These are phyloP conservation scores for Pythium angustatum DNA, from an alignment of 352 stramenopile species.

Conservation along the genomic window DNA sequence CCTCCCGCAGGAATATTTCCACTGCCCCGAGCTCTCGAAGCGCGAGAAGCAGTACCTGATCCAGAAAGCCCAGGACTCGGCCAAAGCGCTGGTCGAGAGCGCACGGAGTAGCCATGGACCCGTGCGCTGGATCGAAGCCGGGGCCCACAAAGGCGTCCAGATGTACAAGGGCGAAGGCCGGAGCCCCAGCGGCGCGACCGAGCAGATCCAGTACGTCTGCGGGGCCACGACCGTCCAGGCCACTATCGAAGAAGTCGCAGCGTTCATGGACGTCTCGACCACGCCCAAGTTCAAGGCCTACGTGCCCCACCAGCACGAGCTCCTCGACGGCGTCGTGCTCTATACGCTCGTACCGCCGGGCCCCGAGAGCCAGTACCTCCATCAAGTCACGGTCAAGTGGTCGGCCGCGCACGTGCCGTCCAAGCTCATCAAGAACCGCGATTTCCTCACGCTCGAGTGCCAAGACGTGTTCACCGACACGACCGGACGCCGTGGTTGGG, in stretches of 20 bases:
- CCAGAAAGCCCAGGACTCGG: conserved; percentile 60
- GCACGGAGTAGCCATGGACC: conserved; percentile 59
- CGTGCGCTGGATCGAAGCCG: conserved; percentile 57
- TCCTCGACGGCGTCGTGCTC: conserved; percentile 59
- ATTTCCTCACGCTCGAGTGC: conserved; percentile 76
- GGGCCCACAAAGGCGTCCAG: conserved; percentile 55
- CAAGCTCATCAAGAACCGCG: conserved; percentile 64
- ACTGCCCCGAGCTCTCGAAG: conserved; percentile 52
- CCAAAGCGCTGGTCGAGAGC: conserved; percentile 58
- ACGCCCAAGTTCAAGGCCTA: conserved; percentile 55
- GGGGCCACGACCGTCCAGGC: conserved; percentile 59
- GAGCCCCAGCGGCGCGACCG: conserved; percentile 36
- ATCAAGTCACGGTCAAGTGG: conserved; percentile 78
- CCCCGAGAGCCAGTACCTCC: conserved; percentile 39
- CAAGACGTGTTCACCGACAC: conserved; percentile 70
- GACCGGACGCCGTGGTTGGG: conserved; percentile 63
- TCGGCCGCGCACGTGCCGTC: conserved; percentile 51
- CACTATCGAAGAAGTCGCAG: conserved; percentile 64
- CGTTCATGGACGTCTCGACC: conserved; percentile 66
- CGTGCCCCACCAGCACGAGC: conserved; percentile 38
- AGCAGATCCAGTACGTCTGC: conserved; percentile 59
- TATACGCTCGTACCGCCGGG: conserved; percentile 51
- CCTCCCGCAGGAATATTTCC: conserved; percentile 55
- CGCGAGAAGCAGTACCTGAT: conserved; percentile 59
- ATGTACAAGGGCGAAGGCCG: conserved; percentile 69